Base-by-base conservation (phyloP, 2,329 filamentous ascomycete species). In the Fusarium sp. region DNA sequence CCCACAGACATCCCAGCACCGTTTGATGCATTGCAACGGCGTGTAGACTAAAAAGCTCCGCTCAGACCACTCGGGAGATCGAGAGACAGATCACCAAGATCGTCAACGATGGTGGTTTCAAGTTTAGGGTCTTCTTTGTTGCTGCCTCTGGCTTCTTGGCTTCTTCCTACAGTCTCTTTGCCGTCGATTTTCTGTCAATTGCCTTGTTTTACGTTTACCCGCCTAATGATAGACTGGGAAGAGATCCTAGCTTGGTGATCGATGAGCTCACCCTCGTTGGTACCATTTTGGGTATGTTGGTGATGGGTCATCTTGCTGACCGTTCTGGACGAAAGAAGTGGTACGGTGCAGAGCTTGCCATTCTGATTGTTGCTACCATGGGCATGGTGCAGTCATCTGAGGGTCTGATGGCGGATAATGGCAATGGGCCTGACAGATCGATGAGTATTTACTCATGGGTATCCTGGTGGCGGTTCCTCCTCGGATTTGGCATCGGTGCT, bases 361-460 rank as follows among this genome's bases (percentile, higher is more conserved):
- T 71, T 14, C 22, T 70, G 10, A 60, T 71, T 22, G 59, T 67
- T 14, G 58, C 69, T 18, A 71, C 69, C 5, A 69, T 71, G 29
- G 69, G 69, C 14, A 66, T 71, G 56, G 66, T 69, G 4, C 69
- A 71, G 37, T 57, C 69, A 9, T 69, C 66, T 3, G 62, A 66
- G 18, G 69, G 69, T 3, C 57, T 40, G 22, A 69, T 68, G 29
- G 16, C 29, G 7, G 18, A 40, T 29, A 58, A 35, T n/a, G 11
- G 13, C 18, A 29, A 45, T 2, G 40, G 20, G 3, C 31, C 54
- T 40, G n/a, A 35, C 0, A 24, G 58, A 18, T 62, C 69, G 11
- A 71, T 71, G 69, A 29, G 50, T n/a, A 71, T 71, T n/a, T 71
- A 71, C 50, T 54, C 69, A 2, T 71, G 69, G 69, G 52, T 71